Evolutionary conservation across 495 filamentous ascomycete species (phyloP), one percentile per base, ranked within the genome.

Genomic region (Hypoxylon cercidicola): DNA sequence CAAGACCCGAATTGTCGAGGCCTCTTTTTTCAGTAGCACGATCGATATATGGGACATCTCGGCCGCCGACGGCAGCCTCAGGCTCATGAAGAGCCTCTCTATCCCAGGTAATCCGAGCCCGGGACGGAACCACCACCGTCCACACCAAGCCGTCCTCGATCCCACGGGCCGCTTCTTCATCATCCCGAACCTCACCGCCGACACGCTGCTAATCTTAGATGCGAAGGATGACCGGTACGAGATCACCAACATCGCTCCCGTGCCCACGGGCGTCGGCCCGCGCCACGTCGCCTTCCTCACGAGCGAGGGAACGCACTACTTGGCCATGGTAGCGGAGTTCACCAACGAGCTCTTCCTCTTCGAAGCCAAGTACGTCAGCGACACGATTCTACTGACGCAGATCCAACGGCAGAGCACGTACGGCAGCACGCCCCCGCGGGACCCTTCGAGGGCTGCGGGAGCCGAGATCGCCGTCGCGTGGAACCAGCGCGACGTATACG

Each of bases 211-310:
- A 3, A 62, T 77, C n/a, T 51, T 75, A 16, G 73, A 74, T 55
- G 35, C 53, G 47, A 47, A 63, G 55, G 48, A 64, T 51, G 70
- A 70, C 46, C 20, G 35, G 23, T 74, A 65, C 34, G 62, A 68
- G 32, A 23, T 77, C 52, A 64, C 60, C 16, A 63, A 60, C 64
- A 49, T 28, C 44, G 46, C 53, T 5, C 34, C 54, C n/a, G 56
- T 72, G 19, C 51, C 56, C 15, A 32, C 64, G n/a, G 70, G 68
- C 20, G 63, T 60, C 15, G 75, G 75, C 1, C 75, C 75, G 7
- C 71, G 75, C 39, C 75, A 77, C 62, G 73, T 70, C 32, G 70
- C 66, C 57, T 77, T 77, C 67, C 61, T 71, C 58, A 64, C 63
- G 2, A 12, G 13, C 23, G 68, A 55, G 10, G 51, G 68, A 34